These are phyloP conservation scores for Cercis canadensis DNA, from an alignment of 306 rosid genomes.

Conservation along the genomic window DNA sequence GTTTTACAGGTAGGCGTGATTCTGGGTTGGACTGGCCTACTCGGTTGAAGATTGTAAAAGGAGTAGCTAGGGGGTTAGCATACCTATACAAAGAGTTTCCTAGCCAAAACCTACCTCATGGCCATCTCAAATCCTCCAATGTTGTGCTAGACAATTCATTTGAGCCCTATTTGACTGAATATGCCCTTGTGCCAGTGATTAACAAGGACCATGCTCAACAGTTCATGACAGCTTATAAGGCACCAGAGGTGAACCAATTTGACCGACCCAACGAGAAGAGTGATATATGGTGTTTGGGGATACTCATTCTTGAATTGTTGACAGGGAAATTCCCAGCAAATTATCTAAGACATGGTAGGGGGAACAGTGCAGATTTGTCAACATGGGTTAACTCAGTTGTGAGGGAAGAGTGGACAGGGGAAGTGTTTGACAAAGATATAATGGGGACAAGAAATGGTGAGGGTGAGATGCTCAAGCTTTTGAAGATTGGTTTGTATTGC, in stretches of 20 bases:
- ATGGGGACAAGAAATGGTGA: constrained; percentile 46
- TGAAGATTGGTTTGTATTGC: constrained; percentile 76
- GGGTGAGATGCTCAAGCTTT: constrained; percentile 69
- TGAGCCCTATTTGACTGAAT: constrained; percentile 64
- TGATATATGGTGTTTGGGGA: constrained; percentile 78
- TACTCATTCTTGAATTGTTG: constrained; percentile 66
- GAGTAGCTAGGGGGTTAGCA: constrained; percentile 66
- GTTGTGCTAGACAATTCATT: constrained; percentile 55
- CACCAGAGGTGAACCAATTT: constrained; percentile 57
- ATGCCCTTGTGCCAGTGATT: constrained; percentile 53
- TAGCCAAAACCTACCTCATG: constrained; percentile 50
- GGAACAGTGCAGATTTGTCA: constrained; percentile 54
- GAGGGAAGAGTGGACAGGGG: constrained; percentile 77
- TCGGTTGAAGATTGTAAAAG: constrained; percentile 77
- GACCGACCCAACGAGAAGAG: constrained; percentile 50
- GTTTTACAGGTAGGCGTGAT: constrained; percentile 52
- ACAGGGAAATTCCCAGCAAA: constrained; percentile 75
- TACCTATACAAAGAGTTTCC: constrained; percentile 71
- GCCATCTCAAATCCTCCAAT: constrained; percentile 91
- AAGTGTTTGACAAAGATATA: constrained; percentile 67
- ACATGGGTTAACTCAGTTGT: constrained; percentile 74
- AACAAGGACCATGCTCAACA: constrained; percentile 61
- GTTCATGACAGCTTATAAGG: constrained; percentile 64
- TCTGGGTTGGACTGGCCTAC: constrained; percentile 66
- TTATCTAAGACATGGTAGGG: constrained; percentile 59